A percentile compares a stretch with the other conserved stretches of the same genome.
Conservation (phyloP, 805 yeast species). For the Grigorovia jiainica region DNA sequence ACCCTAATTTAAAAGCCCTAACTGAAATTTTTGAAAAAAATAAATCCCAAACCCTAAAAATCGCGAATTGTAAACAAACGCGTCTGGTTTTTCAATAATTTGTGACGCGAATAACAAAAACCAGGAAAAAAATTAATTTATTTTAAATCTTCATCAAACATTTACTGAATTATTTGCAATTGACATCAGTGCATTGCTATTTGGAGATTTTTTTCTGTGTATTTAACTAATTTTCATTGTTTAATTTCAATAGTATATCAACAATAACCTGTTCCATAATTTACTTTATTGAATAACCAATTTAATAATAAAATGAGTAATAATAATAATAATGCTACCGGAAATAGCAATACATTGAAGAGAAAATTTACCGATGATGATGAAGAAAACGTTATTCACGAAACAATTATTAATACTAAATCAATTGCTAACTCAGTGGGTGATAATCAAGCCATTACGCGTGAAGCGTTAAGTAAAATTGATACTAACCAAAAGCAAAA, state of each 20-base stretch:
- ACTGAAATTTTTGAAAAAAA: not conserved
- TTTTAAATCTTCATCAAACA: no score
- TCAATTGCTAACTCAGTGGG: no score
- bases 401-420: not conserved
- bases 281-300: no score
- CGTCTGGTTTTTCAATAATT: not conserved
- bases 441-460: no score
- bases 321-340: not conserved
- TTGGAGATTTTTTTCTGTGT: no score
- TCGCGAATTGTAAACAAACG: constrained; percentile 6
- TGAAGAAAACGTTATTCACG: not conserved
- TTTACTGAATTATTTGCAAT: no score
- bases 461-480: not conserved
- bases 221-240: no score
- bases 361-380: not conserved
- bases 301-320: not conserved
- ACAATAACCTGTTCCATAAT: no score
- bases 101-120: constrained; percentile 3
- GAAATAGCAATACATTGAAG: no score
- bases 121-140: no score
- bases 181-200: no score
- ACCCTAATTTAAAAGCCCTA: not conserved
- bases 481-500: not conserved
- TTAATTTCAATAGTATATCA: no score
- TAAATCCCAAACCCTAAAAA: not conserved